Percentiles rank a stretch among this genome's conserved stretches.
phyloP scores from a whole-genome alignment of 768 basidiomycete species.

The Exsudoporus frostii region DNA sequence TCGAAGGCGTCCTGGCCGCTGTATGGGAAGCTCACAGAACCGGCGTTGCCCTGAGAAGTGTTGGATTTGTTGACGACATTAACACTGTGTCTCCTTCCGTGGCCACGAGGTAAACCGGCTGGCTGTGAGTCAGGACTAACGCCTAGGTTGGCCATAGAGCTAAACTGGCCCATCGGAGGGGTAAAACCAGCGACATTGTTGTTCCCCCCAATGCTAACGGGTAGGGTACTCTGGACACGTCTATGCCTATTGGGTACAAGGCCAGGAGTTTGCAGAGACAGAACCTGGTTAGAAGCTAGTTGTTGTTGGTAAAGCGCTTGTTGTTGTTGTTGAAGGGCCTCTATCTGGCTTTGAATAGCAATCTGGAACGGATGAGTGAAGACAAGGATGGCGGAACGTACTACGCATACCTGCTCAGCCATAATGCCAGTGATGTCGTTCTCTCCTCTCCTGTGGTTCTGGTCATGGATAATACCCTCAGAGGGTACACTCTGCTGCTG shows the following conservation, averaged over 20 bases:
- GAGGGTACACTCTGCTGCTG: slow-evolving; percentile 50
- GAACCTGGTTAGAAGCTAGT: slow-evolving; percentile 80
- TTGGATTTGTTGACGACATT: slow-evolving; percentile 81
- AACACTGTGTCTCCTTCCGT: slow-evolving; percentile 87
- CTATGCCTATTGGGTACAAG: slow-evolving; percentile 72
- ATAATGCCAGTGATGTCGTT: slow-evolving; percentile 85
- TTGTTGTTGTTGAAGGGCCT: slow-evolving; percentile 86
- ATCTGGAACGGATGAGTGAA: slow-evolving; percentile 48
- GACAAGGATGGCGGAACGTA: background rate
- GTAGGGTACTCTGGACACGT: slow-evolving; percentile 84
- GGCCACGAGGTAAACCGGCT: slow-evolving; percentile 71
- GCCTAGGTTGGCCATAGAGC: slow-evolving; percentile 46
- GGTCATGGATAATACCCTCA: slow-evolving; percentile 30
- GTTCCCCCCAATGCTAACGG: slow-evolving; percentile 49
- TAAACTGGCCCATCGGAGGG: slow-evolving; percentile 62
- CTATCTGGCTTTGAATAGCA: slow-evolving; percentile 87
- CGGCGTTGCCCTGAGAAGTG: slow-evolving; percentile 41
- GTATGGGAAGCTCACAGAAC: slow-evolving; percentile 51
- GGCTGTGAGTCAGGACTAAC: slow-evolving; percentile 64
- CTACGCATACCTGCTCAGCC: slow-evolving; percentile 80
- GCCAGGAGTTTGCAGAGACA: slow-evolving; percentile 76
- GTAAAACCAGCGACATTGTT: slow-evolving; percentile 35
- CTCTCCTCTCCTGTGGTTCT: slow-evolving; percentile 54
- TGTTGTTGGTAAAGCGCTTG: slow-evolving; percentile 89
- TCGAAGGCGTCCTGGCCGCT: slow-evolving; percentile 67